Base-by-base conservation (phyloP, 2,329 filamentous ascomycete species). In the Aureobasidium sp. region DNA sequence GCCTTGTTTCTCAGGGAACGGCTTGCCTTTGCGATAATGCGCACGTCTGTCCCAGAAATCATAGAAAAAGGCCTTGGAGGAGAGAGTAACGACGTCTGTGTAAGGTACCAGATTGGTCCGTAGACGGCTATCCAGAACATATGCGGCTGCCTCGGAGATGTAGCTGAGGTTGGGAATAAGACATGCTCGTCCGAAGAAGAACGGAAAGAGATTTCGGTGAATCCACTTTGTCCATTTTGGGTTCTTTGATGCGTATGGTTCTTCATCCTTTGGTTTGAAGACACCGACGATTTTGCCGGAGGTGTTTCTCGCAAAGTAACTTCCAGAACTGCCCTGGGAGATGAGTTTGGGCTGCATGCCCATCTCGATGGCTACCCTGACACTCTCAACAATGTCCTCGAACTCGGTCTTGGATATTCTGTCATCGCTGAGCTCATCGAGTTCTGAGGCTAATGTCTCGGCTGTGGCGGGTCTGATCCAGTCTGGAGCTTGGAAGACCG, bases 161-260 rank as follows among this genome's bases (percentile, higher is more conserved):
- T 99, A 99, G 59, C 92, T 96, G 53, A 99, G 80, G 69, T 99
- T 99, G 60, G 94, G 94, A 72, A 99, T 99, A 58, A 99, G 83
- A 65, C 91, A 97, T 47, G 93, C 92, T 69, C 94, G 82, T 19
- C 94, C 94, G 69, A 99, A 99, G 74, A 90, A 96, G 76, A 95
- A 99, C 9, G 94, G 94, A 67, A 99, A 97, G 65, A 99, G 73
- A 72, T 99, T 99, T 65, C 94, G 83, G 74, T 99, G 94, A 77
- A 99, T 92, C 94, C 94, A 99, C 75, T 99, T 99, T 67, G 95
- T 97, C 93, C 93, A 97, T 73, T 99, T 99, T 6, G 94, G 94
- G 71, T 99, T 99, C 67, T 90, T 88, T 33, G 90, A 94, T 1
- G 94, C 94, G 71, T 96, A 99, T 0, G 94, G 94, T 74, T 99